Evolutionary conservation across 305 asterid species (phyloP).

Genomic region (Solanum hybrid): DNA sequence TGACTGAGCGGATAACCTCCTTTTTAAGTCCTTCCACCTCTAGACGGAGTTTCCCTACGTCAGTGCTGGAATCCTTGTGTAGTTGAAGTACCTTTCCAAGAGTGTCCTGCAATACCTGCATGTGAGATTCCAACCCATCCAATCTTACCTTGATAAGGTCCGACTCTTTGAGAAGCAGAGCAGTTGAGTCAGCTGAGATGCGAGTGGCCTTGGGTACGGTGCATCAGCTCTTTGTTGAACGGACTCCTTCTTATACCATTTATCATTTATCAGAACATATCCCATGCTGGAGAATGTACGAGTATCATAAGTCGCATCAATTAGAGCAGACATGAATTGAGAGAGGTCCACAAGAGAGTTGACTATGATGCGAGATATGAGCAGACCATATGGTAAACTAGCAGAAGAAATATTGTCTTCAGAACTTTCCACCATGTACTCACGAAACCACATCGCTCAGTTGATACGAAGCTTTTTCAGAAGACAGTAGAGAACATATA

Average conservation of each 20-base stretch:
- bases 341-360: neutral
- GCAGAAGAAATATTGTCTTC: neutral
- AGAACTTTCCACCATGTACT: neutral
- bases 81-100: neutral
- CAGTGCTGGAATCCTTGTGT: neutral
- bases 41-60: neutral
- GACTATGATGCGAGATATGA: neutral
- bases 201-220: neutral
- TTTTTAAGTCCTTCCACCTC: neutral
- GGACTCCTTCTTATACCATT: neutral
- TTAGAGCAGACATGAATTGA: neutral
- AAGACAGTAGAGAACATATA: neutral
- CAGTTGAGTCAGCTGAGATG: neutral
- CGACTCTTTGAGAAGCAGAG: neutral
- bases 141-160: neutral
- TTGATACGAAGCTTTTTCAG: neutral
- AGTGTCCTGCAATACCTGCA: neutral
- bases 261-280: no score
- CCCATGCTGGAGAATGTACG: neutral
- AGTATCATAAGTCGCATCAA: neutral
- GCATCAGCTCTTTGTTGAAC: neutral
- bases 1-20: neutral
- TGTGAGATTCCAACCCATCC: neutral
- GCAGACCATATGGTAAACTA: neutral
- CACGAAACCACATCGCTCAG: neutral